phyloP scores from a whole-genome alignment of 352 stramenopile genomes.

The Pythium sp. region DNA sequence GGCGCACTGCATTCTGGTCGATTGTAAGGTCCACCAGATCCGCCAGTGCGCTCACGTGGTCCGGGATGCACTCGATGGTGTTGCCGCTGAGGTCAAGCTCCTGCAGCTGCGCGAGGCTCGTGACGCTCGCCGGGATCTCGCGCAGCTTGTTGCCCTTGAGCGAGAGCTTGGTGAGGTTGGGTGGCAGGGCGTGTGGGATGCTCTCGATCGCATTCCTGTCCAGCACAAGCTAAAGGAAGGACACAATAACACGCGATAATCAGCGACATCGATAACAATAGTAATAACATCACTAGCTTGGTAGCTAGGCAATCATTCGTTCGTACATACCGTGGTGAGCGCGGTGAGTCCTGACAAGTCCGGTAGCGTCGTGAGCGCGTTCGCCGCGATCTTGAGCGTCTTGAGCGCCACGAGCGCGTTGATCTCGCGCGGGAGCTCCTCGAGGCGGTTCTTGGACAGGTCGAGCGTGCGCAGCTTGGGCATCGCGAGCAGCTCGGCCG shows the following conservation, averaged over 20 bases:
- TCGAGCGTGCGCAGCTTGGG: conserved; percentile 62
- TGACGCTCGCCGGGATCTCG: conserved; percentile 42
- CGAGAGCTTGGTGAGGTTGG: conserved; percentile 76
- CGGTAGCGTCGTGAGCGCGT: conserved; percentile 52
- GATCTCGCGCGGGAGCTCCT: conserved; percentile 42
- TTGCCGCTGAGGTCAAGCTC: conserved; percentile 77
- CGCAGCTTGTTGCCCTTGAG: conserved; percentile 59
- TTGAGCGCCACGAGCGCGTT: conserved; percentile 48
- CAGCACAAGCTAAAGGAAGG: conserved; percentile 52
- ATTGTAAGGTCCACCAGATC: conserved; percentile 69
- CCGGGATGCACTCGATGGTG: conserved; percentile 36
- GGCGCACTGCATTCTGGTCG: conserved; percentile 52
- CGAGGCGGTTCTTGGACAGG: conserved; percentile 65
- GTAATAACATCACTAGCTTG: background rate
- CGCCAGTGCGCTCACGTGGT: conserved; percentile 37
- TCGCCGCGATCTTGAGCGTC: conserved; percentile 71
- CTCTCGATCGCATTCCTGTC: conserved; percentile 67
- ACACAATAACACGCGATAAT: background rate
- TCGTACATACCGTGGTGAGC: conserved; percentile 55
- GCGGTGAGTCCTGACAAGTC: conserved; percentile 63
- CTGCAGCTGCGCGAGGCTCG: conserved; percentile 48
- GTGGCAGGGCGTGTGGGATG: conserved; percentile 52
- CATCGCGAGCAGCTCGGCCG: conserved; percentile 50
- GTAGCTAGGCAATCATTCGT: background rate
- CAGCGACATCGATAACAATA: background rate